A percentile compares a stretch with the other conserved stretches of the same genome.
phyloP scores from a whole-genome alignment of 805 yeast genomes.

The Starmerella scarabaei region DNA sequence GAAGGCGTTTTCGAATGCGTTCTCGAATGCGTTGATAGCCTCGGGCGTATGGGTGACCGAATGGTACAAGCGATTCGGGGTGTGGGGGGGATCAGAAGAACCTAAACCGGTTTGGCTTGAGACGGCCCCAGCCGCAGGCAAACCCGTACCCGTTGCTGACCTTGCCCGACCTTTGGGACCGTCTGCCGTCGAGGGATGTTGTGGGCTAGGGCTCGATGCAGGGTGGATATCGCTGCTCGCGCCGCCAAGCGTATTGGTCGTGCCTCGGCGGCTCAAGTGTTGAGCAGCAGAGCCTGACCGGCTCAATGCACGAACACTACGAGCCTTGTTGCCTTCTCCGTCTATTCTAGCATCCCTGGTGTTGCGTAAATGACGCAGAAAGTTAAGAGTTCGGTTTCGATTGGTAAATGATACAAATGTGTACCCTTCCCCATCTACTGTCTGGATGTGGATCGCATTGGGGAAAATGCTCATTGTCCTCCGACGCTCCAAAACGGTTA shows the following conservation, averaged over 20 bases:
- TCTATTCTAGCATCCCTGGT: background rate
- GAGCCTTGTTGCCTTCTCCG: background rate
- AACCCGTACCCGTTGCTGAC: too few relatives aligned
- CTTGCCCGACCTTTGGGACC: background rate
- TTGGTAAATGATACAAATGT: constrained; percentile 79
- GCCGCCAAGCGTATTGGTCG: background rate
- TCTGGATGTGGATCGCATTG: constrained; percentile 64
- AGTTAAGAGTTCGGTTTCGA: constrained; percentile 61
- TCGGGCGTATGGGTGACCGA: too few relatives aligned
- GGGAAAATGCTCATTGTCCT: constrained; percentile 83
- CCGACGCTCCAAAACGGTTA: constrained; percentile 62
- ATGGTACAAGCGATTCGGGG: background rate
- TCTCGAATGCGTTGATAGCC: too few relatives aligned
- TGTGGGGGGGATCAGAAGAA: background rate
- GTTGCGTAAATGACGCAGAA: constrained; percentile 33
- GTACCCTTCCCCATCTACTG: constrained; percentile 37
- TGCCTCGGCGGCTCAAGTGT: background rate
- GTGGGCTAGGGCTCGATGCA: background rate
- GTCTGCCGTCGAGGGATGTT: background rate
- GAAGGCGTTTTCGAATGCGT: too few relatives aligned
- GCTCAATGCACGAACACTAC: background rate
- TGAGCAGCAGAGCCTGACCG: background rate
- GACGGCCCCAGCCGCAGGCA: too few relatives aligned
- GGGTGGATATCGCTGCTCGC: background rate
- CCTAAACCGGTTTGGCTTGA: too few relatives aligned